Percentiles rank a stretch among this genome's conserved stretches.
Evolutionary conservation across 176 grass and related monocot species (phyloP).

Genomic region (Hordeum marinum): DNA sequence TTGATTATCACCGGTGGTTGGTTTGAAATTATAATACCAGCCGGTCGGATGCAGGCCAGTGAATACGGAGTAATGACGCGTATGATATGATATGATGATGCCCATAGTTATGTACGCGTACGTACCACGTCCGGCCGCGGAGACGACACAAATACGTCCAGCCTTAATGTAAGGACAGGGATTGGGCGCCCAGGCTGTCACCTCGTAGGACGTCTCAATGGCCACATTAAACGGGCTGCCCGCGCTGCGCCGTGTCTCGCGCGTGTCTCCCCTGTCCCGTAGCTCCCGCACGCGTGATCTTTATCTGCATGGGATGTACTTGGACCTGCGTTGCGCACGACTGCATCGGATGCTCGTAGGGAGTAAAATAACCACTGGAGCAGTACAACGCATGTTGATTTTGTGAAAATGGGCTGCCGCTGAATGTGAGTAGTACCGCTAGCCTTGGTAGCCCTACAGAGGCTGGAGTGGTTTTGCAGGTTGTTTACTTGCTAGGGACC

Average conservation of each 20-base stretch:
- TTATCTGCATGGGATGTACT: neutral
- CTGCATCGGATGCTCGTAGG: neutral
- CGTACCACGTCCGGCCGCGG: neutral
- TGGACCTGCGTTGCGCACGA: neutral
- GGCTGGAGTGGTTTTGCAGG: neutral
- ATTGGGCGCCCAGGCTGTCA: constrained; percentile 23
- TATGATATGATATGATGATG: neutral
- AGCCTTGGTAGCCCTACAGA: neutral
- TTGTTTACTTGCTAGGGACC: neutral
- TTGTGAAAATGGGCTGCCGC: neutral
- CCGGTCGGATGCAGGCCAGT: neutral
- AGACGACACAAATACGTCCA: neutral
- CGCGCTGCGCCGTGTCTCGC: constrained; percentile 34
- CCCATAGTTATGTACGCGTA: neutral
- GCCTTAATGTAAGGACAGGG: neutral
- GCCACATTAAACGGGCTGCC: constrained; percentile 25
- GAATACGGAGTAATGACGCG: neutral
- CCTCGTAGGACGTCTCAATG: neutral
- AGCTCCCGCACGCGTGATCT: neutral
- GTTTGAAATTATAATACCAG: neutral
- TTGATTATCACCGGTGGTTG: neutral
- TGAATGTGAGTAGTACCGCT: neutral
- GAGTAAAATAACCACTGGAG: neutral
- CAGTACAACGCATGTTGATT: neutral
- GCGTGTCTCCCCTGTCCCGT: constrained; percentile 13